Evolutionary conservation across 352 stramenopile genomes (phyloP), one percentile per base, ranked within the genome.

Genomic region (Lagenidium sp.): DNA sequence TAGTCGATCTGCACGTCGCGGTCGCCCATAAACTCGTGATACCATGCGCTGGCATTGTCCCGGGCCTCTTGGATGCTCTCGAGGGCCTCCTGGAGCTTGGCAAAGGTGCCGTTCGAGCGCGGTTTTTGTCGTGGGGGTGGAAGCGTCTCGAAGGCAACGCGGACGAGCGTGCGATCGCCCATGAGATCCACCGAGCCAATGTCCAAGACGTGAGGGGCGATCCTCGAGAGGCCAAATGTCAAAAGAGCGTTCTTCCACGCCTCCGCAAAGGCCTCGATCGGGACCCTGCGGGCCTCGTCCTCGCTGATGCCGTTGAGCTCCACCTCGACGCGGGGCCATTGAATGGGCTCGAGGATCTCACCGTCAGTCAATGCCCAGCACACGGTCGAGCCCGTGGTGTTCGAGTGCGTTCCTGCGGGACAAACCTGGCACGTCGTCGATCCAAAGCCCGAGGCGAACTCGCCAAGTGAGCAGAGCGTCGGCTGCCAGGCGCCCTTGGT

Each of bases 321-420:
- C 12, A 49, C 21, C 18, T 58, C 29, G 0, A 44, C 30, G 0
- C 20, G 41, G 4, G 24, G 41, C 54, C 54, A 63, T 37, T 12
- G 13, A 22, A 78, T 53, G 6, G 47, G 25, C 21, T 82, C 63
- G 34, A 74, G 57, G 10, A 80, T 51, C 41, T 82, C 65, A 20
- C 71, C 71, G 36, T 39, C 25, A 4, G 41, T 45, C 4, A 66
- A 48, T 30, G 41, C 3, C 13, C 44, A 50, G 39, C 71, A 84
- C 8, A 7, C 5, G 13, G 45, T 28, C 12, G 30, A 20, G 21
- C 65, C 65, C 40, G 56, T 48, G 16, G 78, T 28, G 18, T 73
- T 53, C 21, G 55, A 64, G 21, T 61, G 65, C 0, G 63, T 55
- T 34, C 55, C 50, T 1, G 18, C 1, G 7, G 45, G 31, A 30